These are phyloP conservation scores for Aspergillus sclerotiicarbonarius DNA, from an alignment of 495 filamentous ascomycete species.

Conservation along the genomic window DNA sequence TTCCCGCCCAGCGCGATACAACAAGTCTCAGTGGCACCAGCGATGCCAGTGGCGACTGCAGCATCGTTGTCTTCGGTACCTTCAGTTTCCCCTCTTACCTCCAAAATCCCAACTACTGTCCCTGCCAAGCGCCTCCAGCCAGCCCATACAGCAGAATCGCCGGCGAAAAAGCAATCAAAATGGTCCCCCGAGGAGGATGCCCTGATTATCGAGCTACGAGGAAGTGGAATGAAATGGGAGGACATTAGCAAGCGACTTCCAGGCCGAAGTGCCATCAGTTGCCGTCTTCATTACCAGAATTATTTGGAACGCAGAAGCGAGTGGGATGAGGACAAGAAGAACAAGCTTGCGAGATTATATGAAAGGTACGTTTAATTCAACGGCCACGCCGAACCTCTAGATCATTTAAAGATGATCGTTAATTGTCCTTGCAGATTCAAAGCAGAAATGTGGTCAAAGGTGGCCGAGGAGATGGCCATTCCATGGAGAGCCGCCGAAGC, in stretches of 20 bases:
- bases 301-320: conserved; percentile 87
- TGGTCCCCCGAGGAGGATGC: conserved; percentile 92
- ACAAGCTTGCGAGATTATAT: conserved; percentile 90
- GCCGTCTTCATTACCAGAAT: conserved; percentile 94
- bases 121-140: conserved; percentile 52
- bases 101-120: conserved; percentile 32
- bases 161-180: conserved; percentile 93
- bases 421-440: conserved; percentile 68
- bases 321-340: conserved; percentile 97
- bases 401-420: conserved; percentile 1
- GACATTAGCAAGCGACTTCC: conserved; percentile 90
- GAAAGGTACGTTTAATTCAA: conserved; percentile 66
- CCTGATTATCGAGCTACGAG: conserved; percentile 82
- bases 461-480: conserved; percentile 92
- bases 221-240: conserved; percentile 95
- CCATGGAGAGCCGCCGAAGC: conserved; percentile 95
- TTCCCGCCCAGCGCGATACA: conserved; percentile 52
- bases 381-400: neutral
- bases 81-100: conserved; percentile 30
- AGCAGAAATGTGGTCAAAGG: conserved; percentile 92
- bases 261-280: conserved; percentile 88
- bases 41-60: conserved; percentile 32
- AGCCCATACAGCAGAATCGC: conserved; percentile 59
- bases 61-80: conserved; percentile 28
- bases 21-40: conserved; percentile 39